These are phyloP conservation scores for Plasmodium reichenowi DNA, from an alignment of 169 alveolate species.

Conservation along the genomic window DNA sequence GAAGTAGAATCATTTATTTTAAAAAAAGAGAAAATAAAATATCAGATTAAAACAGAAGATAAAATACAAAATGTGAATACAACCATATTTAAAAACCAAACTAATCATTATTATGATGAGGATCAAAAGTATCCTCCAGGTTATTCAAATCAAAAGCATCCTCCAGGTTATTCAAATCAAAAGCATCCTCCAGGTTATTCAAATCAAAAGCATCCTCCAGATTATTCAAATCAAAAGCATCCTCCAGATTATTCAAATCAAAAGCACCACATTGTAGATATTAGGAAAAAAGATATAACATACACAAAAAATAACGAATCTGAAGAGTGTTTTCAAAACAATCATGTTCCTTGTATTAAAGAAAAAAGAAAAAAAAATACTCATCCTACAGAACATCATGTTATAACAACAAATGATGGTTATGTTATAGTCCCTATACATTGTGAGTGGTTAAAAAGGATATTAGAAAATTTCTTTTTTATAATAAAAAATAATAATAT, in stretches of 20 bases:
- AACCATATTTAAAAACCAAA: neutral
- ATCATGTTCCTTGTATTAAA: neutral
- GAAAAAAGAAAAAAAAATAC: neutral
- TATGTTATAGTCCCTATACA: slow-evolving; percentile 70
- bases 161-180: neutral
- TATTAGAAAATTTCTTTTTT: slow-evolving; percentile 44
- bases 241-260: neutral
- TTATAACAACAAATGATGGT: slow-evolving; percentile 53
- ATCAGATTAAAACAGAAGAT: neutral
- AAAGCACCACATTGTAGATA: neutral
- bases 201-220: no score
- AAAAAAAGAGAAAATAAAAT: neutral
- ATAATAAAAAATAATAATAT: slow-evolving; percentile 33
- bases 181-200: no score
- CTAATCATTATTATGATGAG: neutral
- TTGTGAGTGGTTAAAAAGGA: slow-evolving; percentile 54
- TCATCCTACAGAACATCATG: neutral
- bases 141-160: no score
- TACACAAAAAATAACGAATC: neutral
- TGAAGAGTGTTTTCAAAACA: neutral
- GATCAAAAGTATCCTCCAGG: no score
- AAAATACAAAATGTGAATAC: neutral
- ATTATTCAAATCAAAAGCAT: neutral
- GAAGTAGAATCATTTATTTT: neutral
- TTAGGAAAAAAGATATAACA: neutral